A percentile compares a stretch with the other conserved stretches of the same genome.
Evolutionary conservation across 2,329 filamentous ascomycete genomes (phyloP).

Genomic region (Botrytis pseudocinerea): DNA sequence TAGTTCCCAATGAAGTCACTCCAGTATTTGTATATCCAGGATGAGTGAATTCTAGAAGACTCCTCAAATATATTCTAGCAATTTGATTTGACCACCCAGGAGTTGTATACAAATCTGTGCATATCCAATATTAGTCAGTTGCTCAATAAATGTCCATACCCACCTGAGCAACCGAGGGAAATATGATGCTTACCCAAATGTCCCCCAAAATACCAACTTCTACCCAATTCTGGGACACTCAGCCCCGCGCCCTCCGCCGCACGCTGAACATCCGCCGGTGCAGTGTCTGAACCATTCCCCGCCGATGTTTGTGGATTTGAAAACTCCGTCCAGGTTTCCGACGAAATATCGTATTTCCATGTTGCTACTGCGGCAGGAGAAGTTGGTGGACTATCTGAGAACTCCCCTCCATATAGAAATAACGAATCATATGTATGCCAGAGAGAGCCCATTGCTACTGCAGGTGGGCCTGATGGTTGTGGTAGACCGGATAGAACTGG

Average conservation of each 20-base stretch:
- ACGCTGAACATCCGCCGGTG: constrained; percentile 60
- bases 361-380: constrained; percentile 61
- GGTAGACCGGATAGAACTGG: constrained; percentile 64
- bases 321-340: constrained; percentile 63
- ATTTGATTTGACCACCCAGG: constrained; percentile 67
- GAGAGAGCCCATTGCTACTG: constrained; percentile 71
- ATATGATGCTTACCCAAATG: constrained; percentile 46
- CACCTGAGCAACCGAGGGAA: background rate
- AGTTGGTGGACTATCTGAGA: constrained; percentile 61
- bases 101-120: constrained; percentile 49
- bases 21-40: constrained; percentile 67
- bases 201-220: constrained; percentile 78
- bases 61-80: constrained; percentile 68
- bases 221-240: constrained; percentile 66
- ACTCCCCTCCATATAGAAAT: constrained; percentile 74
- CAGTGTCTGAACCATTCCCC: constrained; percentile 61
- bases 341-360: constrained; percentile 68
- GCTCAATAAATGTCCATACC: background rate
- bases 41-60: constrained; percentile 73
- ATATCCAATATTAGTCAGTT: background rate
- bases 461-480: constrained; percentile 67
- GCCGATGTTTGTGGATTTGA: constrained; percentile 59
- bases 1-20: constrained; percentile 55
- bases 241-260: constrained; percentile 73
- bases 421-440: constrained; percentile 72